Evolutionary conservation across 352 stramenopile species (phyloP).

Genomic region (Blastocystis sp.): DNA sequence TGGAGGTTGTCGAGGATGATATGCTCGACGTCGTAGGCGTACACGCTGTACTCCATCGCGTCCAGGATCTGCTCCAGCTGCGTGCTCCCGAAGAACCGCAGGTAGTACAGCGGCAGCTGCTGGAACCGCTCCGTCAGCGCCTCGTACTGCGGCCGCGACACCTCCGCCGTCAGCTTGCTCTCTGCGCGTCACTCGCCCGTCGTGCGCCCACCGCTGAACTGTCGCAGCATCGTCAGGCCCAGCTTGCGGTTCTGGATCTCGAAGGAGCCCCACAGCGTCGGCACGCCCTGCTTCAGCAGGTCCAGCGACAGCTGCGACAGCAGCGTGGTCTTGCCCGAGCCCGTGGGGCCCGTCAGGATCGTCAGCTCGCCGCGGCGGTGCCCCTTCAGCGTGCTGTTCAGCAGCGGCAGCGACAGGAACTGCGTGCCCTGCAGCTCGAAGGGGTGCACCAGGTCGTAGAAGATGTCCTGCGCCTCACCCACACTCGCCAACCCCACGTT

Average conservation of each 20-base stretch:
- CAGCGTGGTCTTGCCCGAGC: conserved; percentile 89
- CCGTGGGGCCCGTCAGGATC: conserved; percentile 93
- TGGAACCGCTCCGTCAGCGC: conserved; percentile 84
- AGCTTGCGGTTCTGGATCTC: conserved; percentile 97
- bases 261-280: conserved; percentile 96
- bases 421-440: conserved; percentile 86
- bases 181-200: not conserved
- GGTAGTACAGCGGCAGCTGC: conserved; percentile 91
- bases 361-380: conserved; percentile 94
- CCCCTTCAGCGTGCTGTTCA: conserved; percentile 93
- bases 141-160: conserved; percentile 71
- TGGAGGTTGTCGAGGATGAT: conserved; percentile 99
- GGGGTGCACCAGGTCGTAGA: conserved; percentile 90
- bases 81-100: conserved; percentile 95
- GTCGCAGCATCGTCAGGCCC: conserved; percentile 94
- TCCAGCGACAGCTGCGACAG: conserved; percentile 86
- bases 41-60: conserved; percentile 95
- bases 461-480: conserved; percentile 75
- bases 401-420: conserved; percentile 85
- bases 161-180: conserved; percentile 28
- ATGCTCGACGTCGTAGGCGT: conserved; percentile 95
- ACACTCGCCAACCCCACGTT: conserved; percentile 72
- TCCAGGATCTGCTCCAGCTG: conserved; percentile 85
- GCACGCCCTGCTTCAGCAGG: conserved; percentile 87
- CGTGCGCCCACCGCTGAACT: conserved; percentile 75